These are phyloP conservation scores for Pueraria montana DNA, from an alignment of 306 rosid species.

Conservation along the genomic window DNA sequence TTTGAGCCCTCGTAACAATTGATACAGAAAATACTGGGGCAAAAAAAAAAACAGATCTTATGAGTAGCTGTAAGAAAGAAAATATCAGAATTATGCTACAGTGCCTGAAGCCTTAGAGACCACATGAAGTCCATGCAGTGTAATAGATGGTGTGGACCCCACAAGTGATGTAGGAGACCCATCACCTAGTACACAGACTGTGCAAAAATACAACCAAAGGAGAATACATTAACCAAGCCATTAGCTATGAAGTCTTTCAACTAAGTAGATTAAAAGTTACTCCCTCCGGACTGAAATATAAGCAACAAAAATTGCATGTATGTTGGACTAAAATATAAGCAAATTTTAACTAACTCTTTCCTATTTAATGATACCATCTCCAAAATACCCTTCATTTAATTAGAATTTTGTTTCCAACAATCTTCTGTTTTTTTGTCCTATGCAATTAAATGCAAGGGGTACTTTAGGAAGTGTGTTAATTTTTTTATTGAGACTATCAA, in stretches of 20 bases:
- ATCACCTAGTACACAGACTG: not conserved
- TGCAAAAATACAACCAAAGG: constrained; percentile 30
- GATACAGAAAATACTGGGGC: constrained; percentile 92
- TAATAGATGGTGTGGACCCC: constrained; percentile 1
- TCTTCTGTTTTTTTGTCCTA: too few relatives aligned
- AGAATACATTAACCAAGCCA: not conserved
- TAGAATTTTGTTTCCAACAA: too few relatives aligned
- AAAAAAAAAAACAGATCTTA: constrained; percentile 45
- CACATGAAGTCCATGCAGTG: not conserved
- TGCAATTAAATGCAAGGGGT: too few relatives aligned
- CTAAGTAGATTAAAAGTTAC: constrained; percentile 17
- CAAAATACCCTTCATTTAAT: too few relatives aligned
- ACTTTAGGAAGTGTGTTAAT: too few relatives aligned
- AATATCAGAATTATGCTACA: constrained; percentile 38
- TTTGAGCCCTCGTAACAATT: constrained; percentile 93
- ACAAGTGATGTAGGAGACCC: constrained; percentile 5
- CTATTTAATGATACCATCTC: too few relatives aligned
- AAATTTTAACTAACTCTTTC: too few relatives aligned
- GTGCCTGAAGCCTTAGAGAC: not conserved
- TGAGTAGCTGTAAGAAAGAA: constrained; percentile 43
- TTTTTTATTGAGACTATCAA: too few relatives aligned
- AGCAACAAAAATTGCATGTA: too few relatives aligned
- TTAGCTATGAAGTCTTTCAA: constrained; percentile 7
- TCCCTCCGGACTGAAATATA: too few relatives aligned
- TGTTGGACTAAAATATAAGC: too few relatives aligned